phyloP scores from a whole-genome alignment of 2,329 filamentous ascomycete genomes.

The Pestalotiopsis sp. region DNA sequence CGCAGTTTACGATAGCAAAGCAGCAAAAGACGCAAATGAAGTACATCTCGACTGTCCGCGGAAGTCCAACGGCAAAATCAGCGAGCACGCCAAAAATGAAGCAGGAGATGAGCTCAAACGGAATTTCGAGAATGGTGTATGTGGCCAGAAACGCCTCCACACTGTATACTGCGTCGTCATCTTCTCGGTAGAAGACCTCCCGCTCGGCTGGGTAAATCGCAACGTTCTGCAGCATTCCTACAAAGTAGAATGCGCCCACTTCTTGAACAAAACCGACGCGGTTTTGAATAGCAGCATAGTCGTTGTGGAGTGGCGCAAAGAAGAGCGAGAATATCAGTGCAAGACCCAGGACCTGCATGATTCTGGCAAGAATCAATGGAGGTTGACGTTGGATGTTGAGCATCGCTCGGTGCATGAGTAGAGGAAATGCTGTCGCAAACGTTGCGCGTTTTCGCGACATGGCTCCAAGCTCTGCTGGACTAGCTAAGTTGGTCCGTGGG shows the following conservation, averaged over 20 bases:
- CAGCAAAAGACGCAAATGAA: conserved; percentile 70
- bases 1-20: conserved; percentile 74
- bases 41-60: conserved; percentile 65
- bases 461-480: conserved; percentile 72
- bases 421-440: conserved; percentile 64
- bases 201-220: conserved; percentile 73
- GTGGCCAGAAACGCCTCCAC: conserved; percentile 72
- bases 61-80: conserved; percentile 67
- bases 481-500: conserved; percentile 54
- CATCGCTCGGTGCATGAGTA: conserved; percentile 67
- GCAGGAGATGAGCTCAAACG: conserved; percentile 69
- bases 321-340: conserved; percentile 67
- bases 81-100: conserved; percentile 68
- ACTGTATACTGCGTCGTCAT: conserved; percentile 73
- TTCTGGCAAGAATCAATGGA: conserved; percentile 63
- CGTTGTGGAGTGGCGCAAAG: conserved; percentile 70
- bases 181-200: conserved; percentile 77
- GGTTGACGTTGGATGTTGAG: conserved; percentile 73
- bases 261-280: conserved; percentile 76
- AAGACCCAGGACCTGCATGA: conserved; percentile 68
- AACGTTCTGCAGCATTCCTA: conserved; percentile 80
- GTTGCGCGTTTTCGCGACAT: conserved; percentile 66
- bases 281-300: conserved; percentile 73
- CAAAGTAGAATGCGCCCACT: conserved; percentile 71
- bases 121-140: conserved; percentile 72